These are phyloP conservation scores for Cercospora berteroae DNA, from an alignment of 2,329 filamentous ascomycete species.

Conservation along the genomic window DNA sequence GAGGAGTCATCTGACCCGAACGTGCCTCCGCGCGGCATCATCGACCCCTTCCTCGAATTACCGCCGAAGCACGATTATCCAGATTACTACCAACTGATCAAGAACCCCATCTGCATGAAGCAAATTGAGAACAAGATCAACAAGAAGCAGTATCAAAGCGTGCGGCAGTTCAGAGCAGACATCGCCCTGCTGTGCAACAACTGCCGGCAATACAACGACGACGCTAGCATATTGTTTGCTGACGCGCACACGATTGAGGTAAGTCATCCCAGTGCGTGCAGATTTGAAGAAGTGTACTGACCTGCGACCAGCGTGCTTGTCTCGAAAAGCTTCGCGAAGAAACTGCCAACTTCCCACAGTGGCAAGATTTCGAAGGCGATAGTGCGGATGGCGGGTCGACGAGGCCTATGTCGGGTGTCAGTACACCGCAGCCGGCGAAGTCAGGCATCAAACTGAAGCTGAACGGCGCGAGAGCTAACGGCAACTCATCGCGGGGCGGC, in stretches of 20 bases:
- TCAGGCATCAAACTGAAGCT: slow-evolving; percentile 68
- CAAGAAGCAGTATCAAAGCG: slow-evolving; percentile 82
- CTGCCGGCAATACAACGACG: slow-evolving; percentile 94
- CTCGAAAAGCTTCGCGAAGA: slow-evolving; percentile 54
- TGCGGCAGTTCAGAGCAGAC: slow-evolving; percentile 79
- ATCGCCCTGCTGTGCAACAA: slow-evolving; percentile 83
- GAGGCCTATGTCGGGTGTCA: slow-evolving; percentile 53
- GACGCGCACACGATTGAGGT: slow-evolving; percentile 94
- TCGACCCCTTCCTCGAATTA: slow-evolving; percentile 89
- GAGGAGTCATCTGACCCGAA: slow-evolving; percentile 64
- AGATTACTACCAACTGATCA: slow-evolving; percentile 93
- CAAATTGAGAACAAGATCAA: slow-evolving; percentile 94
- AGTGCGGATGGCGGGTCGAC: slow-evolving; percentile 53
- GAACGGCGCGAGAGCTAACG: slow-evolving; percentile 49
- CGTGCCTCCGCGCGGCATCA: slow-evolving; percentile 71
- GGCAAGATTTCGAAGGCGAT: slow-evolving; percentile 55
- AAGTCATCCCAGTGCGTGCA: slow-evolving; percentile 40
- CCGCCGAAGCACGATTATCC: slow-evolving; percentile 86
- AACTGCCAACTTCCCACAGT: slow-evolving; percentile 55
- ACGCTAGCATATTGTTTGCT: slow-evolving; percentile 84
- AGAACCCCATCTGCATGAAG: slow-evolving; percentile 92
- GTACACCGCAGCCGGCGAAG: slow-evolving; percentile 57
- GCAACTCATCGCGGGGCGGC: slow-evolving; percentile 38
- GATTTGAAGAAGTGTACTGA: slow-evolving; percentile 8
- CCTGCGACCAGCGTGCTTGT: slow-evolving; percentile 38